Evolutionary conservation across 257 asterid genomes (phyloP).

Genomic region (Apocynum venetum): DNA sequence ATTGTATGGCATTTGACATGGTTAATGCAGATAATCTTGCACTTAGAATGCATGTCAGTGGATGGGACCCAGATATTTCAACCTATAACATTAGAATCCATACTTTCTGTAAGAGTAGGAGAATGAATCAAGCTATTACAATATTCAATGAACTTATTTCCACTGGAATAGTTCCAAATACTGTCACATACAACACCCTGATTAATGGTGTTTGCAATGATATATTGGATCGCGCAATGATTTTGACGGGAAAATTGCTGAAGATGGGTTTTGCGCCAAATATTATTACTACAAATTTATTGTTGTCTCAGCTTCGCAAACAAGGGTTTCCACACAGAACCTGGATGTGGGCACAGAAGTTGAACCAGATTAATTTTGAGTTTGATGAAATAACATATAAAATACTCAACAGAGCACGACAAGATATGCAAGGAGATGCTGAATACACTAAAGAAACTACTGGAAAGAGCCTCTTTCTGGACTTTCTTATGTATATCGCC

Average conservation of each 20-base stretch:
- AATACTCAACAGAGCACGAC: slow-evolving; percentile 60
- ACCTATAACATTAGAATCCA: slow-evolving; percentile 81
- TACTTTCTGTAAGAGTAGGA: slow-evolving; percentile 64
- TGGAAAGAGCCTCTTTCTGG: slow-evolving; percentile 70
- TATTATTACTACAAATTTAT: slow-evolving; percentile 60
- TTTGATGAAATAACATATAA: slow-evolving; percentile 71
- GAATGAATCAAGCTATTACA: slow-evolving; percentile 62
- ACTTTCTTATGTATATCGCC: slow-evolving; percentile 83
- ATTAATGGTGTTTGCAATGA: slow-evolving; percentile 68
- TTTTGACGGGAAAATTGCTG: slow-evolving; percentile 76
- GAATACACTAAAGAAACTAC: slow-evolving; percentile 43
- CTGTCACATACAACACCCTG: slow-evolving; percentile 82
- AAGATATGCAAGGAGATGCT: slow-evolving; percentile 44
- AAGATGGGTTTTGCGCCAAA: slow-evolving; percentile 87
- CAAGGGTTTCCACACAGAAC: slow-evolving; percentile 83
- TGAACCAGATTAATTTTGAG: slow-evolving; percentile 68
- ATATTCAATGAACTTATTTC: slow-evolving; percentile 70
- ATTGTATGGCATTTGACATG: slow-evolving; percentile 77
- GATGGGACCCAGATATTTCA: slow-evolving; percentile 73
- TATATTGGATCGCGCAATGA: slow-evolving; percentile 80
- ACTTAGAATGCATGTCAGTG: slow-evolving; percentile 49
- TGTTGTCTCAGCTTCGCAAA: slow-evolving; percentile 75
- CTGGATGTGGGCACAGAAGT: slow-evolving; percentile 75
- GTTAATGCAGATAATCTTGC: slow-evolving; percentile 56
- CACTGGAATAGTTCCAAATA: slow-evolving; percentile 73